A percentile compares a stretch with the other conserved stretches of the same genome.
These are phyloP conservation scores for Speleostelium caveatum DNA, from an alignment of 78 protist species.

Conservation along the genomic window DNA sequence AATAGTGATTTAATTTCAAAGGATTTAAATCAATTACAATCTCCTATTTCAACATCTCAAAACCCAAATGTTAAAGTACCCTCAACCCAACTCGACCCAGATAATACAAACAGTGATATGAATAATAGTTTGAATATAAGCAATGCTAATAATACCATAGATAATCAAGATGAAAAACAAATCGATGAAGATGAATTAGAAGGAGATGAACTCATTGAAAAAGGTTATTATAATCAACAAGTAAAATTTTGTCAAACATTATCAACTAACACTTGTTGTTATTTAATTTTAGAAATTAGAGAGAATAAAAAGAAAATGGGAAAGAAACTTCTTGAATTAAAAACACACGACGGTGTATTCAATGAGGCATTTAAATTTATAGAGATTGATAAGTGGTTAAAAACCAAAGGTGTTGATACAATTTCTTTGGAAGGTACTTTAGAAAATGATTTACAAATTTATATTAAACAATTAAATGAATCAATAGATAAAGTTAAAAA, in stretches of 20 bases:
- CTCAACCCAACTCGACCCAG: not conserved
- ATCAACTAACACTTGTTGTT: not conserved
- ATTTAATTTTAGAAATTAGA: not conserved
- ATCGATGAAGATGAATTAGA: constrained; percentile 3
- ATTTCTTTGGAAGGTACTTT: constrained; percentile 10
- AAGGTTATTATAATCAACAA: not conserved
- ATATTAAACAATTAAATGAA: not conserved
- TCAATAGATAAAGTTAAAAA: constrained; percentile 12
- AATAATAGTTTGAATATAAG: not conserved
- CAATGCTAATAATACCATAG: not conserved
- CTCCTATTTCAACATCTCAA: too few relatives aligned
- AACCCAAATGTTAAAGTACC: not conserved
- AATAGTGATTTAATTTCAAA: constrained; percentile 4
- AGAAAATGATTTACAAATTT: not conserved
- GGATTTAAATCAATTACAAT: too few relatives aligned
- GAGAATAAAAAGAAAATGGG: constrained; percentile 29
- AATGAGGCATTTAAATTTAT: constrained; percentile 67
- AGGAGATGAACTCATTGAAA: constrained; percentile 11
- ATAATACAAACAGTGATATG: not conserved
- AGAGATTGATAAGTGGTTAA: constrained; percentile 51
- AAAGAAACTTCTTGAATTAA: constrained; percentile 23
- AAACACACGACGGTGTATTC: constrained; percentile 29
- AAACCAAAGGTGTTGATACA: constrained; percentile 43
- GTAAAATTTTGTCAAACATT: not conserved
- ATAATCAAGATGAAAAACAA: not conserved